phyloP scores from a whole-genome alignment of 805 yeast species.

The Wickerhamiella kurtzmanii region DNA sequence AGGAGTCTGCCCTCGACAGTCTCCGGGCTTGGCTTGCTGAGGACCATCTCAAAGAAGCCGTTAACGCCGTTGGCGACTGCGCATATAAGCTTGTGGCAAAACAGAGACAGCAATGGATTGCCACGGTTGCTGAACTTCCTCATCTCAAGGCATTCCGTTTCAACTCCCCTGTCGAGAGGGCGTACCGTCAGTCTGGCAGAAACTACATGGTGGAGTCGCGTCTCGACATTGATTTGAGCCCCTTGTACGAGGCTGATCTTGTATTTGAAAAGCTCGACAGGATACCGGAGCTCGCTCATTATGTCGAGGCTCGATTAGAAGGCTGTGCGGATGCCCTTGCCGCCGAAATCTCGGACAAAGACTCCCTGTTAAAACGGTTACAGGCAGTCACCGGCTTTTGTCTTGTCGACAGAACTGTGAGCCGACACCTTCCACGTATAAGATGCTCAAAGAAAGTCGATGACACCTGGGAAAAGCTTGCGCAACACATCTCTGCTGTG shows the following conservation, averaged over 20 bases:
- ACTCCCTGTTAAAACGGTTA: constrained; percentile 25
- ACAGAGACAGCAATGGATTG: constrained; percentile 50
- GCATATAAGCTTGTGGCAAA: constrained; percentile 40
- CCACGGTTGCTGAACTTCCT: constrained; percentile 32
- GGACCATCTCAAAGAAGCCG: constrained; percentile 28
- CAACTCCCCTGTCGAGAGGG: constrained; percentile 74
- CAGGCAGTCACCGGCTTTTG: constrained; percentile 60
- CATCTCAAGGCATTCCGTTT: constrained; percentile 46
- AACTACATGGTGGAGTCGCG: constrained; percentile 34
- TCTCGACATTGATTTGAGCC: constrained; percentile 47
- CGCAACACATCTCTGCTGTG: constrained; percentile 23
- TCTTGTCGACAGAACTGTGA: constrained; percentile 57
- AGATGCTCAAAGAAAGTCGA: constrained; percentile 49
- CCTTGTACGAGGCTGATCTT: constrained; percentile 67
- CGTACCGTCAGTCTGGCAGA: constrained; percentile 47
- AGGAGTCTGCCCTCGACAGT: constrained; percentile 51
- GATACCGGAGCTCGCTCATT: constrained; percentile 43
- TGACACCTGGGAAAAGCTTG: constrained; percentile 65
- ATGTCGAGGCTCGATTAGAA: constrained; percentile 55
- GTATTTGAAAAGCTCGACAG: constrained; percentile 67
- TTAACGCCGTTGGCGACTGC: constrained; percentile 40
- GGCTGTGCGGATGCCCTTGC: constrained; percentile 49
- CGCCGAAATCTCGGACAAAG: constrained; percentile 27
- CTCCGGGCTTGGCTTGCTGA: constrained; percentile 40
- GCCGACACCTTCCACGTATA: constrained; percentile 43